Evolutionary conservation across 176 grass and related monocot species (phyloP), one percentile per base, ranked within the genome.

Genomic region (Oryza glumipatula): DNA sequence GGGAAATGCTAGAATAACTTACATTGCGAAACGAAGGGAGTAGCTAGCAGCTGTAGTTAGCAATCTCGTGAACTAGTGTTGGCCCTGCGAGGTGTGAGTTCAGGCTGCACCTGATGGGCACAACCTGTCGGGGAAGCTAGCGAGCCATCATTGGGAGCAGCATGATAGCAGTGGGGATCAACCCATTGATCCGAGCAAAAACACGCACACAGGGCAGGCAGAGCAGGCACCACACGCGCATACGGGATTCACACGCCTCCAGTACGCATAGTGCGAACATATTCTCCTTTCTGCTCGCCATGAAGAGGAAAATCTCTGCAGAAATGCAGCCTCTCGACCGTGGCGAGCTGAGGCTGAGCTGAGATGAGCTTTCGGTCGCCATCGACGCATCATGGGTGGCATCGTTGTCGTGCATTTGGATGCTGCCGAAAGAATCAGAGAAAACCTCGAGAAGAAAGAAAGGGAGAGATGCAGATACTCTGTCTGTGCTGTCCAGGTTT

Each of bases 161-260:
- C 48, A 90, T 83, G 19, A 83, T 90, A 68, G 30, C 73, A 11
- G 68, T 46, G 36, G 79, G 67, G 67, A 78, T 44, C 43, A 44
- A 44, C 43, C 43, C 43, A 44, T 44, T 9, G 9, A 44, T 72
- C 78, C 30, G 3, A 77, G 11, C 30, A 63, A 63, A 63, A 32
- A 2, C 58, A 7, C 11, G 0, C 58, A 4, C 4, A 30, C 1
- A 17, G 11, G 19, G 67, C 58, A 21, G 10, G 6, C 38, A 39
- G 36, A 6, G 6, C 38, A 39, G 36, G 38, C 38, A 39, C 38
- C 39, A 63, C 58, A 23, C 58, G 58, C 7, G 58, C 41, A 78
- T 26, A 86, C 83, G 77, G 88, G 73, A 67, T 86, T 86, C 83
- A 82, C 83, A 90, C 88, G 83, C 88, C 74, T 86, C 64, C 82